Conservation (phyloP, 2,329 filamentous ascomycete species). For the Penicillium sp. region DNA sequence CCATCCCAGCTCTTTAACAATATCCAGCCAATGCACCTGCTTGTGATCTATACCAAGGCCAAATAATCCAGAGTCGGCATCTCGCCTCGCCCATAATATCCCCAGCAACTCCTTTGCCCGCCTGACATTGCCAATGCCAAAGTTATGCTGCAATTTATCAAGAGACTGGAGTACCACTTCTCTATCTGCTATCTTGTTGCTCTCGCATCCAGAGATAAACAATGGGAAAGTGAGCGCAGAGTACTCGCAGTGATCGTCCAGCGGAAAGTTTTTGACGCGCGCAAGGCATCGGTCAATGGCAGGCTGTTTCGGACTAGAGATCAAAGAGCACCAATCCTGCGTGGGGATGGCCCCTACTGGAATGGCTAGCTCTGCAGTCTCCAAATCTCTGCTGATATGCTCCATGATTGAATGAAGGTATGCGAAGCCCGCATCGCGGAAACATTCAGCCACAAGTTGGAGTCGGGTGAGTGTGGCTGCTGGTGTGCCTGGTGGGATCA, state of each 20-base stretch:
- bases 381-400: slow-evolving; percentile 20
- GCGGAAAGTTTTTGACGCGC: slow-evolving; percentile 27
- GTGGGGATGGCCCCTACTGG: neutral
- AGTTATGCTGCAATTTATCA: slow-evolving; percentile 33
- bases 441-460: slow-evolving; percentile 39
- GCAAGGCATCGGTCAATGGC: slow-evolving; percentile 31
- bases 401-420: slow-evolving; percentile 40
- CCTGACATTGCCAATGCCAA: slow-evolving; percentile 38
- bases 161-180: slow-evolving; percentile 29
- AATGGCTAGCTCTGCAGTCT: neutral
- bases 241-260: slow-evolving; percentile 38
- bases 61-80: slow-evolving; percentile 5
- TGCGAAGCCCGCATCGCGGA: slow-evolving; percentile 39
- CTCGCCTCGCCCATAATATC: slow-evolving; percentile 29
- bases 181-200: slow-evolving; percentile 21
- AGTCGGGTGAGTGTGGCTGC: slow-evolving; percentile 30
- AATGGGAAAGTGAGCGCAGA: slow-evolving; percentile 42
- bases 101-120: slow-evolving; percentile 34
- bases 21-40: slow-evolving; percentile 34
- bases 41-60: neutral
- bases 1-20: slow-evolving; percentile 34
- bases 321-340: slow-evolving; percentile 16
- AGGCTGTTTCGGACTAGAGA: slow-evolving; percentile 29
- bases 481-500: slow-evolving; percentile 34
- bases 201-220: slow-evolving; percentile 40